These are phyloP conservation scores for Rhodocollybia butyracea DNA, from an alignment of 768 basidiomycete genomes.

Conservation along the genomic window DNA sequence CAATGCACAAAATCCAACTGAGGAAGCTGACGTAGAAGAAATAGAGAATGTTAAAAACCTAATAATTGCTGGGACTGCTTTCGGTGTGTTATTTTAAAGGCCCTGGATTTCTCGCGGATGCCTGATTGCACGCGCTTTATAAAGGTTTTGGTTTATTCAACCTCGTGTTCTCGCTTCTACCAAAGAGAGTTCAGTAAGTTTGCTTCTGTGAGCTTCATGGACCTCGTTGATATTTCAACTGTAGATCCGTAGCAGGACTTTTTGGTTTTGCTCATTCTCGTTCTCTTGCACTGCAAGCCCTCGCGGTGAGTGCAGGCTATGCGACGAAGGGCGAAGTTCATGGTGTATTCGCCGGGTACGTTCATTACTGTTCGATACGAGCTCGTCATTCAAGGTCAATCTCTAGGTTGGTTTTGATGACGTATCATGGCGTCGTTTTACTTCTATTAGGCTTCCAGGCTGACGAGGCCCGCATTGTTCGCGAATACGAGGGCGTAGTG, in stretches of 20 bases:
- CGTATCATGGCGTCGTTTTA: conserved; percentile 71
- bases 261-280: conserved; percentile 76
- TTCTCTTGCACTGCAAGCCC: conserved; percentile 61
- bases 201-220: neutral
- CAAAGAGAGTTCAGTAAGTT: conserved; percentile 63
- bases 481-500: conserved; percentile 62
- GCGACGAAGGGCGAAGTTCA: conserved; percentile 62
- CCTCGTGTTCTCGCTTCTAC: conserved; percentile 73
- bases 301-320: conserved; percentile 55
- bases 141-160: conserved; percentile 70
- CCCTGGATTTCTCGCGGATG: neutral
- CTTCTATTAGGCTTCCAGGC: conserved; percentile 75
- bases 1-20: conserved; percentile 17
- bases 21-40: conserved; percentile 18
- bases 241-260: conserved; percentile 67
- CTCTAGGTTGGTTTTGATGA: conserved; percentile 71
- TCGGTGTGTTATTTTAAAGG: conserved; percentile 42
- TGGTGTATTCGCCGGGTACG: conserved; percentile 72
- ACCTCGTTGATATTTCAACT: neutral
- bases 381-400: neutral
- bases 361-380: conserved; percentile 4
- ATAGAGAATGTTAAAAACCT: conserved; percentile 54
- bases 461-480: conserved; percentile 60
- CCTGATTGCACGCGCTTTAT: neutral
- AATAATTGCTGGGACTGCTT: conserved; percentile 73